Conservation (phyloP, 2,329 filamentous ascomycete species). For the Cryphonectria nitschkei region DNA sequence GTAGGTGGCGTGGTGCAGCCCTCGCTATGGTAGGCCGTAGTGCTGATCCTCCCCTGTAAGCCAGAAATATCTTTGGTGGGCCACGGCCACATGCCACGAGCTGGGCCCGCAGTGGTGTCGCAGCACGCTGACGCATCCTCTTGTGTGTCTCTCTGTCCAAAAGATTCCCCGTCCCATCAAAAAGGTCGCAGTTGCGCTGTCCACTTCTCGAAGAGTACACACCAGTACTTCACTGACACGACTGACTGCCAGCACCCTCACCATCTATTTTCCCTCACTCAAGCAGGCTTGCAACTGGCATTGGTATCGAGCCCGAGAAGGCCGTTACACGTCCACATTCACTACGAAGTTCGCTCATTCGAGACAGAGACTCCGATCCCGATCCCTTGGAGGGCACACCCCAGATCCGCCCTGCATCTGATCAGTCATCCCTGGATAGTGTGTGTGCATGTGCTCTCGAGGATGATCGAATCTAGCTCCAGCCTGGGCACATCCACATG, state of each 20-base stretch:
- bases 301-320: not conserved
- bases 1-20: not conserved
- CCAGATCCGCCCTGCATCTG: constrained; percentile 27
- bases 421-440: constrained; percentile 12
- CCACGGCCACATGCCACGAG: constrained; percentile 1
- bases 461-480: constrained; percentile 28
- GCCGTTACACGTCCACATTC: not conserved
- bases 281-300: not conserved
- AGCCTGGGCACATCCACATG: constrained; percentile 28
- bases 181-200: constrained; percentile 17
- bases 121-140: constrained; percentile 12
- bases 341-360: not conserved
- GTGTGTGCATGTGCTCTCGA: constrained; percentile 20
- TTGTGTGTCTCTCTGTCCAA: constrained; percentile 5
- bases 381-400: not conserved
- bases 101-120: constrained; percentile 10
- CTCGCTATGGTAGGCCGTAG: not conserved
- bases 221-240: not conserved
- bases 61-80: not conserved
- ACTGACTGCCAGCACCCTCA: not conserved
- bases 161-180: constrained; percentile 7
- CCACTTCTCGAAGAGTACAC: constrained; percentile 5
- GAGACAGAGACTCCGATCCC: not conserved
- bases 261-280: not conserved
- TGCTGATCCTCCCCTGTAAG: not conserved